Evolutionary conservation across 2,329 filamentous ascomycete species (phyloP).

Genomic region (Emmonsiellopsis sp.): DNA sequence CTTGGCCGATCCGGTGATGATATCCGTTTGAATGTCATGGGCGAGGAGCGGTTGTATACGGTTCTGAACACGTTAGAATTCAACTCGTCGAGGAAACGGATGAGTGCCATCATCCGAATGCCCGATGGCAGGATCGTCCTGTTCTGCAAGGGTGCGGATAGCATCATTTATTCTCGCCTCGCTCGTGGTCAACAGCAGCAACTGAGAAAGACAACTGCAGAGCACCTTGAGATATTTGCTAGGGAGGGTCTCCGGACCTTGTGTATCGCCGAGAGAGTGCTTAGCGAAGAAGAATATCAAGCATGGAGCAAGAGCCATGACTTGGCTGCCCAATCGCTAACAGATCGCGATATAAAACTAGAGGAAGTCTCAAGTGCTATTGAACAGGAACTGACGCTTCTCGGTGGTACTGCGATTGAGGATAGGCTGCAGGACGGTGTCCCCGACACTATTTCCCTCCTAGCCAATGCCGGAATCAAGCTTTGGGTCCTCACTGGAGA

Average conservation of each 20-base stretch:
- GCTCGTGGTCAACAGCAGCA: constrained; percentile 77
- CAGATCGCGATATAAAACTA: constrained; percentile 83
- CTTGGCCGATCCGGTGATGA: constrained; percentile 70
- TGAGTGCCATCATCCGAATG: constrained; percentile 96
- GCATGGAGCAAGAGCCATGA: constrained; percentile 83
- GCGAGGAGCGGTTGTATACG: constrained; percentile 72
- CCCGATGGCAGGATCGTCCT: constrained; percentile 80
- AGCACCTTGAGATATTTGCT: constrained; percentile 95
- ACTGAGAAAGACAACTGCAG: constrained; percentile 71
- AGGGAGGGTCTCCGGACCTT: constrained; percentile 89
- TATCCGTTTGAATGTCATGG: constrained; percentile 77
- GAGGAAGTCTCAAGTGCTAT: constrained; percentile 84
- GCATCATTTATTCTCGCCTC: constrained; percentile 88
- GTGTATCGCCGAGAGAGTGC: constrained; percentile 76
- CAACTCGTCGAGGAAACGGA: constrained; percentile 91
- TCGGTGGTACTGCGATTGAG: constrained; percentile 94
- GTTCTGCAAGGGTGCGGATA: constrained; percentile 96
- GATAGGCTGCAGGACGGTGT: constrained; percentile 95
- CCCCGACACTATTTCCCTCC: constrained; percentile 84
- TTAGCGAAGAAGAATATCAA: constrained; percentile 74
- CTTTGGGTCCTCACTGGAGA: constrained; percentile 97
- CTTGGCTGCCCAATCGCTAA: constrained; percentile 70
- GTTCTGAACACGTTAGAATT: constrained; percentile 95
- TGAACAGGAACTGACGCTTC: constrained; percentile 75
- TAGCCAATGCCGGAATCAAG: constrained; percentile 92